phyloP scores from a whole-genome alignment of 73 alveolate genomes.

The Paramecium tetraurelia region DNA sequence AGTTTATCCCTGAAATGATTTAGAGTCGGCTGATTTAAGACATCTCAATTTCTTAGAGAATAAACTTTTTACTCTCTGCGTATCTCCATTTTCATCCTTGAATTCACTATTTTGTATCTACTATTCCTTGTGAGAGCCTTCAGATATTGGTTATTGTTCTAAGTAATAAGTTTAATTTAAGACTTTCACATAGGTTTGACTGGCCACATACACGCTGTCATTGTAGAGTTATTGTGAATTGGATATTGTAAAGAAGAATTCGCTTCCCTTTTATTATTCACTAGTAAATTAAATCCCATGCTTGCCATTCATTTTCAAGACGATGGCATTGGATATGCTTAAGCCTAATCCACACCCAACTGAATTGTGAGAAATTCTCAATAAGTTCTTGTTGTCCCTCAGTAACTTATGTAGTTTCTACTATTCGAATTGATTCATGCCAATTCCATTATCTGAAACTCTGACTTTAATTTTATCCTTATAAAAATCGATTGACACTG shows the following conservation, averaged over 20 bases:
- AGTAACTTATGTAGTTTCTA: background rate
- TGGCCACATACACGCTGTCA: slow-evolving; percentile 28
- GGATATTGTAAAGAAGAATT: background rate
- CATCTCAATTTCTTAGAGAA: background rate
- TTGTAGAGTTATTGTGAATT: background rate
- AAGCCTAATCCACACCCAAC: slow-evolving; percentile 33
- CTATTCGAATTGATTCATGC: background rate
- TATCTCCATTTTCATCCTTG: background rate
- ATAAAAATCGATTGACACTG: background rate
- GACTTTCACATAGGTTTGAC: background rate
- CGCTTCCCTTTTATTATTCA: background rate
- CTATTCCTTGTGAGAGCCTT: background rate
- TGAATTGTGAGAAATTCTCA: background rate
- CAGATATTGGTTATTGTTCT: background rate
- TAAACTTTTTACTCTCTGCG: background rate
- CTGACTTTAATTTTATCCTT: background rate
- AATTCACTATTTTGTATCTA: background rate
- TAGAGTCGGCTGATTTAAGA: background rate
- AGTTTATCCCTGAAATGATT: background rate
- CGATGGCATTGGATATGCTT: background rate
- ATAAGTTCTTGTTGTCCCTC: background rate
- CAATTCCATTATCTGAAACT: background rate
- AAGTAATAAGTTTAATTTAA: background rate
- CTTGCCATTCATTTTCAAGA: slow-evolving; percentile 19
- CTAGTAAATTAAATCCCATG: background rate